Percentiles rank a stretch among this genome's conserved stretches.
Conservation (phyloP, 176 grass and related monocot species). For the Avena atlantica region DNA sequence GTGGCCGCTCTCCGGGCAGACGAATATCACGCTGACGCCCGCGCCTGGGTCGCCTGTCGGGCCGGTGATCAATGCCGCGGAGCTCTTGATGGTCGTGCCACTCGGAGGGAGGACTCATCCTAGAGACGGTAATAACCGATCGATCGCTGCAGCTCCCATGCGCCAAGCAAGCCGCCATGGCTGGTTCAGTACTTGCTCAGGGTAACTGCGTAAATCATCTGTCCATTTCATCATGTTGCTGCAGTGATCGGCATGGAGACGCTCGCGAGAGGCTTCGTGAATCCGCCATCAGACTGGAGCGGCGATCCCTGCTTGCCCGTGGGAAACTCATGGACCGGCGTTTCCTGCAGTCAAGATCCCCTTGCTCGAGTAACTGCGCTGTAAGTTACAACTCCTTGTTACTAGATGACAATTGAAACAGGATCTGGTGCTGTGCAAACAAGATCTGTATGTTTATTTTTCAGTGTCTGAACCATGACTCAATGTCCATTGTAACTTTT, state of each 20-base stretch:
- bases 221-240: not conserved
- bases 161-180: not conserved
- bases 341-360: constrained; percentile 59
- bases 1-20: constrained; percentile 72
- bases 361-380: constrained; percentile 54
- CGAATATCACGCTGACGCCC: constrained; percentile 69
- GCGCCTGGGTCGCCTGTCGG: constrained; percentile 62
- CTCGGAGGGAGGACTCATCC: constrained; percentile 77
- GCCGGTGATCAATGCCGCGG: constrained; percentile 88
- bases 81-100: constrained; percentile 77
- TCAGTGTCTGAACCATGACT: too few relatives aligned
- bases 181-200: not conserved
- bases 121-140: constrained; percentile 70
- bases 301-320: constrained; percentile 88
- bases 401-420: too few relatives aligned
- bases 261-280: constrained; percentile 64
- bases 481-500: not conserved
- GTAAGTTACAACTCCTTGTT: too few relatives aligned
- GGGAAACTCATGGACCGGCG: constrained; percentile 80
- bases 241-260: constrained; percentile 84
- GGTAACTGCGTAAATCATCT: not conserved
- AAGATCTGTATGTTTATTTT: not conserved
- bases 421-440: not conserved
- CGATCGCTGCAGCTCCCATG: not conserved
- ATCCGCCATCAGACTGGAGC: constrained; percentile 73